Base-by-base conservation (phyloP, 768 basidiomycete genomes). In the Suillus clintonianus region DNA sequence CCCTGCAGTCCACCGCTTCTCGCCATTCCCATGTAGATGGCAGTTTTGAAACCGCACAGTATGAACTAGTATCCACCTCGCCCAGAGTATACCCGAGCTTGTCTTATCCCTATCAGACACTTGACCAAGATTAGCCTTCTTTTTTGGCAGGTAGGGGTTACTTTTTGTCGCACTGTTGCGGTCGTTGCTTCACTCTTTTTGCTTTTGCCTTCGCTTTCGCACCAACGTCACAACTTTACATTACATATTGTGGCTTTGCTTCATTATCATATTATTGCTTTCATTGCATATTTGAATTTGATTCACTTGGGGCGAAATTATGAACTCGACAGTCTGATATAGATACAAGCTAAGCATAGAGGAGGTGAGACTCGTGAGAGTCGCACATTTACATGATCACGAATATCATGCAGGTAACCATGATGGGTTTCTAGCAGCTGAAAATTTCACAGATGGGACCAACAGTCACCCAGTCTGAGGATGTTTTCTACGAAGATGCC, bases 41-140 rank as follows among this genome's bases (percentile, higher is more conserved):
- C 42, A 88, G 86, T 70, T 82, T 88, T 62, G 89, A 91, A 68
- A 80, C 78, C 15, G 85, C 87, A 17, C 87, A 89, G 69, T 89
- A 89, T 69, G 89, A 90, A 75, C 82, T 88, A 42, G 82, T 89
- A 36, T 50, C 48, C 27, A 82, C 85, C 27, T 80, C 68, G 24
- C 88, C 45, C 82, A 82, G 75, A 77, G 77, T 68, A 72, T 75
- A 65, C 62, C 68, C 67, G 66, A 79, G 72, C 68, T 79, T 88
- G 65, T 78, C 82, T 64, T 87, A 88, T 71, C 87, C 89, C 24
- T 88, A 88, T 69, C 80, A 84, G 73, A 77, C 74, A 32, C 71
- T 84, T 61, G 85, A 87, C 69, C 80, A 84, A 60, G 74, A 77
- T 59, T 70, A 73, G 59, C 11, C 14, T 47, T 48, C n/a, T 14